Evolutionary conservation across 2,329 filamentous ascomycete species (phyloP).

Genomic region (Hymenoscyphus occultus): DNA sequence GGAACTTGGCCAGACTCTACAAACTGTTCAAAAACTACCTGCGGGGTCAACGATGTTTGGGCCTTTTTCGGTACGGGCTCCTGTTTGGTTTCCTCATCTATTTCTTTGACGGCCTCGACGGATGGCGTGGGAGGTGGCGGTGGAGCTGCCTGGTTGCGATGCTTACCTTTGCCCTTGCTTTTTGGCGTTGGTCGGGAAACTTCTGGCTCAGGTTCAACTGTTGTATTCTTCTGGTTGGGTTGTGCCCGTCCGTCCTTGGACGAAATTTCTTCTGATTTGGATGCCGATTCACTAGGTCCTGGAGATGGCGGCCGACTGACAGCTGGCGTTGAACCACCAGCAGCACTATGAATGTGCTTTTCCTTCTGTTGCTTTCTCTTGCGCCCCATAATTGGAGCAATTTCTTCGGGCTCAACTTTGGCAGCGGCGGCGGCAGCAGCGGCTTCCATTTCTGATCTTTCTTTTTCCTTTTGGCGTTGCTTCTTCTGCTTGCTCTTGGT

Average conservation of each 20-base stretch:
- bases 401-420: conserved; percentile 41
- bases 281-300: conserved; percentile 14
- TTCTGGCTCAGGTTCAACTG: conserved; percentile 21
- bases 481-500: conserved; percentile 81
- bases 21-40: conserved; percentile 40
- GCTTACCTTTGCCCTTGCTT: conserved; percentile 20
- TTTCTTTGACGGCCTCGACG: conserved; percentile 22
- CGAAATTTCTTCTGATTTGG: conserved; percentile 12
- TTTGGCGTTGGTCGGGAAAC: conserved; percentile 18
- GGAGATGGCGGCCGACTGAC: conserved; percentile 31
- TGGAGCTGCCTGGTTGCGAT: conserved; percentile 27
- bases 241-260: conserved; percentile 17
- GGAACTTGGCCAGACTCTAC: conserved; percentile 37
- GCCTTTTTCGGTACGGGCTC: conserved; percentile 26
- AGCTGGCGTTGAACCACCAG: conserved; percentile 30
- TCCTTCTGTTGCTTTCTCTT: conserved; percentile 82
- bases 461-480: conserved; percentile 65
- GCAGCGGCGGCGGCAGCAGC: conserved; percentile 42
- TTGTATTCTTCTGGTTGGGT: conserved; percentile 1
- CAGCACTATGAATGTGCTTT: conserved; percentile 47
- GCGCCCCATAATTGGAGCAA: conserved; percentile 71
- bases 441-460: conserved; percentile 51
- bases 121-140: conserved; percentile 22
- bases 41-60: conserved; percentile 30
- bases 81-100: conserved; percentile 28